Conservation (phyloP, 306 rosid species). For the Castanea crenata region DNA sequence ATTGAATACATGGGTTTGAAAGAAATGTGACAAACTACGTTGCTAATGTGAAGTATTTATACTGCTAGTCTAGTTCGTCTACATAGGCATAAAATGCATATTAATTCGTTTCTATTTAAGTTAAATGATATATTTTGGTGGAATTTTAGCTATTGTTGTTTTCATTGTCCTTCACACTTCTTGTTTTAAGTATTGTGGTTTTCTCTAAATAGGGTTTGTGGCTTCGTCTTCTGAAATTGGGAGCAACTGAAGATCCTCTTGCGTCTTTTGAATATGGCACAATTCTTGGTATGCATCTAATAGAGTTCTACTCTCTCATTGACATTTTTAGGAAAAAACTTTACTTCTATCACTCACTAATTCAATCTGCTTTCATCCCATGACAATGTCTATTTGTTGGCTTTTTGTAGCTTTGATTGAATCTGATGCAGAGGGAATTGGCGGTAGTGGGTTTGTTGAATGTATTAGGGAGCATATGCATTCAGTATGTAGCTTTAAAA, state of each 20-base stretch:
- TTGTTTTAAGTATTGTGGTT: background rate
- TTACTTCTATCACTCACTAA: constrained; percentile 17
- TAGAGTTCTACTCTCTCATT: constrained; percentile 27
- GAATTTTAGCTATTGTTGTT: background rate
- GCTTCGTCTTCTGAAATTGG: constrained; percentile 94
- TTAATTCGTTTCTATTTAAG: background rate
- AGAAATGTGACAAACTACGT: background rate
- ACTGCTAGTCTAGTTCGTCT: background rate
- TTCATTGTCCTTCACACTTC: background rate
- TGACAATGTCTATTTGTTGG: constrained; percentile 28
- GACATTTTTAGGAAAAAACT: constrained; percentile 8
- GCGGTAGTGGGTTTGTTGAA: constrained; percentile 96
- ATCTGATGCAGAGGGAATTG: constrained; percentile 99
- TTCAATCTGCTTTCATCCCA: constrained; percentile 22
- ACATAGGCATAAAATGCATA: background rate
- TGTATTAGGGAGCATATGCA: constrained; percentile 96
- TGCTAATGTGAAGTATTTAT: background rate
- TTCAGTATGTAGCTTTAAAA: constrained; percentile 63
- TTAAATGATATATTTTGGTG: background rate
- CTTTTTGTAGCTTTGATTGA: constrained; percentile 91
- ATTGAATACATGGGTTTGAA: background rate
- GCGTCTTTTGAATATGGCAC: constrained; percentile 99
- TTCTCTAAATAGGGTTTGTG: constrained; percentile 75
- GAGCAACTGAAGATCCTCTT: constrained; percentile 96
- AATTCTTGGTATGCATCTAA: constrained; percentile 67